Evolutionary conservation across 108 stramenopile genomes (phyloP).

Genomic region (Cyclostephanos invisitatus): DNA sequence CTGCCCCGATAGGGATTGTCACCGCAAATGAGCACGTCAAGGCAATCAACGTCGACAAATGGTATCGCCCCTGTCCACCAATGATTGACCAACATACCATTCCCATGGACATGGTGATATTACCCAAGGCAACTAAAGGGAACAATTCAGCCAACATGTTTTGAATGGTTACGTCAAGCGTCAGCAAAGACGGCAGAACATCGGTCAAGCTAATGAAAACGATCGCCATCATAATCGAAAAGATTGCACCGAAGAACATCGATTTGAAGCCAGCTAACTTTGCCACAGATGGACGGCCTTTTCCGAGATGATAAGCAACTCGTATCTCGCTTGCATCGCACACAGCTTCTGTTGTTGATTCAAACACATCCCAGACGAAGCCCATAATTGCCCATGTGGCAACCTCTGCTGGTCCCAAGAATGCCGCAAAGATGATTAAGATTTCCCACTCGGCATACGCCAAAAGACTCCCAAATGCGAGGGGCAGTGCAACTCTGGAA

Average conservation of each 20-base stretch:
- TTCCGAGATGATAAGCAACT: conserved; percentile 65
- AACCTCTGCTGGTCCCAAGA: conserved; percentile 75
- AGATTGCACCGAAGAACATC: conserved; percentile 49
- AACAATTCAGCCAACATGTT: conserved; percentile 57
- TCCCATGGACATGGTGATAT: conserved; percentile 61
- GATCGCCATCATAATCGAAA: conserved; percentile 55
- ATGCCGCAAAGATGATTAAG: conserved; percentile 59
- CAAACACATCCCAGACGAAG: conserved; percentile 71
- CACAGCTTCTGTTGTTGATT: conserved; percentile 72
- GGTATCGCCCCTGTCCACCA: conserved; percentile 67
- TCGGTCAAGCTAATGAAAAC: conserved; percentile 48
- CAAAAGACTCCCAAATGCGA: conserved; percentile 62
- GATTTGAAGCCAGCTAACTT: conserved; percentile 58
- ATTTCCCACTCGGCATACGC: conserved; percentile 78
- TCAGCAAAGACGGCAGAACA: conserved; percentile 52
- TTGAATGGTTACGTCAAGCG: conserved; percentile 64
- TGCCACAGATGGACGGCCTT: conserved; percentile 50
- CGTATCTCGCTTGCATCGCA: conserved; percentile 75
- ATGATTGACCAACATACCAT: conserved; percentile 67
- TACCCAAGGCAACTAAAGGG: conserved; percentile 69
- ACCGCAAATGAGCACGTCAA: conserved; percentile 54
- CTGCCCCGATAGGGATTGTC: conserved; percentile 63
- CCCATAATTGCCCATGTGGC: conserved; percentile 77
- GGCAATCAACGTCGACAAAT: conserved; percentile 54
- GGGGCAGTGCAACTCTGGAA: conserved; percentile 53